These are phyloP conservation scores for Otatea glauca DNA, from an alignment of 176 grass and related monocot genomes.

Conservation along the genomic window DNA sequence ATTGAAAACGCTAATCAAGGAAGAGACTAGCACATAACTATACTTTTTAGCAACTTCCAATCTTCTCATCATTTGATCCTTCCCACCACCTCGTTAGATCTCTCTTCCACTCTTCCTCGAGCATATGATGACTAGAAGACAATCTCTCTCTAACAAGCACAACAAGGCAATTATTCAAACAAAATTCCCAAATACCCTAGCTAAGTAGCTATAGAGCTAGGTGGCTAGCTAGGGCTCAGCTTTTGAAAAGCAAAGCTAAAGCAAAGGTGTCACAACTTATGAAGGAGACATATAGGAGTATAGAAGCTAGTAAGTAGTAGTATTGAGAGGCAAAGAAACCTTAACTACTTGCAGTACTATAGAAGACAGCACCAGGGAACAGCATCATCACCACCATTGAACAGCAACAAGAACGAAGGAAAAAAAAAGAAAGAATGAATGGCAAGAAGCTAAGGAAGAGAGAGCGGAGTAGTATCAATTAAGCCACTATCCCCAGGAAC, in stretches of 20 bases:
- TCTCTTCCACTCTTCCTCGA: constrained; percentile 21
- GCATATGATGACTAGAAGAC: constrained; percentile 53
- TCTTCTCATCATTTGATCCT: constrained; percentile 44
- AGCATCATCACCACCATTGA: constrained; percentile 48
- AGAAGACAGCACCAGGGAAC: constrained; percentile 37
- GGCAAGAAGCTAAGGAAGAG: not conserved
- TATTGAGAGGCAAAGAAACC: constrained; percentile 34
- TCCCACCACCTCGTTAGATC: constrained; percentile 5
- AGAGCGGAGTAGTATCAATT: constrained; percentile 17
- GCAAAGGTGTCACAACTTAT: constrained; percentile 52
- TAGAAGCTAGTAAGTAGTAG: not conserved
- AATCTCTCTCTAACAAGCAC: not conserved
- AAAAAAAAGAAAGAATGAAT: constrained; percentile 1
- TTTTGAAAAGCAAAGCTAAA: constrained; percentile 69
- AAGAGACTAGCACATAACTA: not conserved
- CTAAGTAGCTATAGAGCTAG: constrained; percentile 22
- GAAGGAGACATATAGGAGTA: constrained; percentile 38
- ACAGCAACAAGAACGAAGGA: not conserved
- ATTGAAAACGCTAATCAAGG: not conserved
- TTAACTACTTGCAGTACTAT: not conserved
- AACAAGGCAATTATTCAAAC: constrained; percentile 43
- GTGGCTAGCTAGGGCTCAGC: constrained; percentile 56
- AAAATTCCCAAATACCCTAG: constrained; percentile 6
- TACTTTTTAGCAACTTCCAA: not conserved
- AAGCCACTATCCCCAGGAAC: constrained; percentile 36